Percentiles rank a stretch among this genome's conserved stretches.
Evolutionary conservation across 495 filamentous ascomycete genomes (phyloP).

Genomic region (Bacidia gigantensis): DNA sequence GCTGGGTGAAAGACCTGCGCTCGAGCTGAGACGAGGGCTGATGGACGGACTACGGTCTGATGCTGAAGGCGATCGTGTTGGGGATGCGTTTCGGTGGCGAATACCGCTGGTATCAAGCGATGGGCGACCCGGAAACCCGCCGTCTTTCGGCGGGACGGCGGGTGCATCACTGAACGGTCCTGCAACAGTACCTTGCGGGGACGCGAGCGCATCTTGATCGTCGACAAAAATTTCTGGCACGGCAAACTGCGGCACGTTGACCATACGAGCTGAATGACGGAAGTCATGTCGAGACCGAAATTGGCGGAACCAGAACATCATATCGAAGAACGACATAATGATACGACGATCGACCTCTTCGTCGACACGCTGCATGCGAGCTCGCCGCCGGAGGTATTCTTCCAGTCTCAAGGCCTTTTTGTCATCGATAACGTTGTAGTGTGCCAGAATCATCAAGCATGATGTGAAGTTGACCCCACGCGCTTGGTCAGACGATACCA

Average conservation of each 20-base stretch:
- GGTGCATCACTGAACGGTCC: conserved; percentile 1
- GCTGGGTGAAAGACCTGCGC: conserved; percentile 3
- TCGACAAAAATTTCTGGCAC: conserved; percentile 90
- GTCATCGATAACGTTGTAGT: conserved; percentile 98
- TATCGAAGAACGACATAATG: conserved; percentile 92
- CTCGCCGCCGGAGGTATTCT: conserved; percentile 84
- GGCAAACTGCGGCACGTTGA: conserved; percentile 60
- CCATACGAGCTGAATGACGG: conserved; percentile 60
- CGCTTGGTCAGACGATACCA: conserved; percentile 80
- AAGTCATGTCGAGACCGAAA: conserved; percentile 60
- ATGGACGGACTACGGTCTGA: conserved; percentile 28
- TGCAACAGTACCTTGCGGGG: conserved; percentile 12
- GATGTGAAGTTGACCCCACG: conserved; percentile 84
- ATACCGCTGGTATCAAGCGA: conserved; percentile 18
- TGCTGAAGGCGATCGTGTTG: conserved; percentile 15
- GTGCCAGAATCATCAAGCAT: conserved; percentile 91
- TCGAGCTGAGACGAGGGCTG: conserved; percentile 19
- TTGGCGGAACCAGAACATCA: conserved; percentile 71
- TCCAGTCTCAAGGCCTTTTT: conserved; percentile 88
- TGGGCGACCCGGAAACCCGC: conserved; percentile 15
- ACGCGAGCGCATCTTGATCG: conserved; percentile 38
- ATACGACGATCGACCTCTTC: conserved; percentile 81
- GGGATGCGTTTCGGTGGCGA: conserved; percentile 12
- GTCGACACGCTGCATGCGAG: conserved; percentile 87
- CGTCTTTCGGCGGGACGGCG: conserved; percentile 10